Evolutionary conservation across 169 alveolate genomes (phyloP), one percentile per base, ranked within the genome.

Genomic region (Eimeria zaria): DNA sequence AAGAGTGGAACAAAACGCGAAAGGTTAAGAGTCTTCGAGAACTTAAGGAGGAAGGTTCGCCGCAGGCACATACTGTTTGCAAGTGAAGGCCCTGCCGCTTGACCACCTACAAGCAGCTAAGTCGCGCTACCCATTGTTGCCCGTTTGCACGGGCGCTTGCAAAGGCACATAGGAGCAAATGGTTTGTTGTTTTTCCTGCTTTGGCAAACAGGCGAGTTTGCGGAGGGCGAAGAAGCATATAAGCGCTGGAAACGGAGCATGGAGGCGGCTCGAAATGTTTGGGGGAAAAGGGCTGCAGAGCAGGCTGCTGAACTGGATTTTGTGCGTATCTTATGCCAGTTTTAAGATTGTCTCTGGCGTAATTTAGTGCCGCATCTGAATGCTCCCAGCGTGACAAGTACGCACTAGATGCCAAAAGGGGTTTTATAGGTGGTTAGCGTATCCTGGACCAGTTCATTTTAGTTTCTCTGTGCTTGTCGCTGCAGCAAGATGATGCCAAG

Each of bases 211-310:
- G 96, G 96, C 20, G 96, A 93, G 46, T 48, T 93, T 36, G 76
- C 76, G 30, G 96, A 93, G 36, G 96, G 88, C 44, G 74, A 64
- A 73, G 96, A 93, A 67, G 89, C 78, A 27, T 93, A 93, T 89
- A 93, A 93, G 51, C 80, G 78, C 73, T 93, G 96, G 96, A 93
- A 93, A 58, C 83, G 67, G 44, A 87, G 87, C 73, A 81, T 93
- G 93, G 78, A 78, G 33, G 91, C 93, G 27, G 84, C 89, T 55
- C 93, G 93, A 62, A 83, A 81, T 39, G 74, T 93, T 24, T 93
- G 96, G 96, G 96, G 96, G 16, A 93, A 93, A 62, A 78, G 92
- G 41, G 96, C 96, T 39, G 96, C 96, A 36, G 96, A 93, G 67
- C 96, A 93, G 88, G 87, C 85, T 8, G 74, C 93, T 78, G 71